These are phyloP conservation scores for Taxillus chinensis DNA, from an alignment of 164 flowering plant genomes.

Conservation along the genomic window DNA sequence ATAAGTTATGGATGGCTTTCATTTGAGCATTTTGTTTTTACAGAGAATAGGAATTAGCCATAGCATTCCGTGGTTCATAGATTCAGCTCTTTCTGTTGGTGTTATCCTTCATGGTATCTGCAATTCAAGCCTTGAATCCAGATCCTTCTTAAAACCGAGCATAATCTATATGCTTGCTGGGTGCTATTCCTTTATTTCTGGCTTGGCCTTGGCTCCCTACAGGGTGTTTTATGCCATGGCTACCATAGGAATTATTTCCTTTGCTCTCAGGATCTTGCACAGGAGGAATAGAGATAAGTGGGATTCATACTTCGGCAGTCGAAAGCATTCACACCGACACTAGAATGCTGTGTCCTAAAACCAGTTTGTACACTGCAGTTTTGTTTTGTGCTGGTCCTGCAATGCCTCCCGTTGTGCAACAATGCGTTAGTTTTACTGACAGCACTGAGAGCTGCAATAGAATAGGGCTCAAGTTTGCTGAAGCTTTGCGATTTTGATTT, in stretches of 20 bases:
- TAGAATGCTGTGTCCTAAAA: constrained; percentile 11
- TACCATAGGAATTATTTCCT: constrained; percentile 47
- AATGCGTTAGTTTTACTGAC: not conserved
- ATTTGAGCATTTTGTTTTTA: constrained; percentile 15
- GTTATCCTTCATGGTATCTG: constrained; percentile 69
- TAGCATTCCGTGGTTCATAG: constrained; percentile 69
- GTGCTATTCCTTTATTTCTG: constrained; percentile 51
- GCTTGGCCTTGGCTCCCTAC: constrained; percentile 69
- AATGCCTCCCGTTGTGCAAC: not conserved
- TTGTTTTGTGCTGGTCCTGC: not conserved
- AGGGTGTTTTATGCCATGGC: constrained; percentile 77
- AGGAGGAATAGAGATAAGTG: constrained; percentile 40
- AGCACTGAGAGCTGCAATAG: constrained; percentile 1
- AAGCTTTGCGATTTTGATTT: not conserved
- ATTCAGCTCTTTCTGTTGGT: constrained; percentile 62
- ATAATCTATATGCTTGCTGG: constrained; percentile 65
- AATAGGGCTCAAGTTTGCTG: not conserved
- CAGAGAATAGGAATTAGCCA: constrained; percentile 69
- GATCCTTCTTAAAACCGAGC: constrained; percentile 33
- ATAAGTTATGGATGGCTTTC: not conserved
- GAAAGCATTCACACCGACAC: constrained; percentile 80
- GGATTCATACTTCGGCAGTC: constrained; percentile 33
- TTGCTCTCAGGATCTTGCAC: constrained; percentile 35
- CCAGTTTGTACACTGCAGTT: not conserved
- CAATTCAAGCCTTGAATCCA: constrained; percentile 52